These are phyloP conservation scores for Xylaria sp. DNA, from an alignment of 2,329 filamentous ascomycete genomes.

Conservation along the genomic window DNA sequence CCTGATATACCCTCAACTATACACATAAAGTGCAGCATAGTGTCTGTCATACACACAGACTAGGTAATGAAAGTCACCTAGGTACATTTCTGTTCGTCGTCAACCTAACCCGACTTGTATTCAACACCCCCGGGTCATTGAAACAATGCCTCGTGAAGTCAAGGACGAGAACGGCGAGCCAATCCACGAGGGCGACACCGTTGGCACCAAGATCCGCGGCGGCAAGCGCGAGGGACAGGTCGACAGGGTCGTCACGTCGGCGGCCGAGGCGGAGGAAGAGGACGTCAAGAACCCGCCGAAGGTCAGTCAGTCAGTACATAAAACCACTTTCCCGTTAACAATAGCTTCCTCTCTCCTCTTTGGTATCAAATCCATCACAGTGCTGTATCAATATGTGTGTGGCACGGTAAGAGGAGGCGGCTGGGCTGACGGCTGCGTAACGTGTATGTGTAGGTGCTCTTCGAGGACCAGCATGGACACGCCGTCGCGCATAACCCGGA, in stretches of 20 bases:
- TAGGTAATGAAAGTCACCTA: too few species aligned
- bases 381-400: too few species aligned
- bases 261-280: slow-evolving; percentile 40
- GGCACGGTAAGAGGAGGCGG: neutral
- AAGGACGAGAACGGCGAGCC: slow-evolving; percentile 42
- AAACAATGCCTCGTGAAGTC: slow-evolving; percentile 25
- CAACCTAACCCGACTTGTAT: too few species aligned
- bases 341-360: too few species aligned
- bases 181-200: slow-evolving; percentile 43
- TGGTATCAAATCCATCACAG: too few species aligned
- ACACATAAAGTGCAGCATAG: too few species aligned
- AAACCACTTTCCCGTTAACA: too few species aligned
- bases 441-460: slow-evolving; percentile 40
- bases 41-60: too few species aligned
- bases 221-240: slow-evolving; percentile 45
- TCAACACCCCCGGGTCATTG: too few species aligned
- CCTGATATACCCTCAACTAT: too few species aligned
- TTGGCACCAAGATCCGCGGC: slow-evolving; percentile 44
- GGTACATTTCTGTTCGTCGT: too few species aligned
- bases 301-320: slow-evolving; percentile 28
- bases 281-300: slow-evolving; percentile 47
- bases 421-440: slow-evolving; percentile 7
- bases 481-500: slow-evolving; percentile 43
- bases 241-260: slow-evolving; percentile 40
- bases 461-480: slow-evolving; percentile 44